Base-by-base conservation (phyloP, 768 basidiomycete genomes). In the Lactarius psammicola region DNA sequence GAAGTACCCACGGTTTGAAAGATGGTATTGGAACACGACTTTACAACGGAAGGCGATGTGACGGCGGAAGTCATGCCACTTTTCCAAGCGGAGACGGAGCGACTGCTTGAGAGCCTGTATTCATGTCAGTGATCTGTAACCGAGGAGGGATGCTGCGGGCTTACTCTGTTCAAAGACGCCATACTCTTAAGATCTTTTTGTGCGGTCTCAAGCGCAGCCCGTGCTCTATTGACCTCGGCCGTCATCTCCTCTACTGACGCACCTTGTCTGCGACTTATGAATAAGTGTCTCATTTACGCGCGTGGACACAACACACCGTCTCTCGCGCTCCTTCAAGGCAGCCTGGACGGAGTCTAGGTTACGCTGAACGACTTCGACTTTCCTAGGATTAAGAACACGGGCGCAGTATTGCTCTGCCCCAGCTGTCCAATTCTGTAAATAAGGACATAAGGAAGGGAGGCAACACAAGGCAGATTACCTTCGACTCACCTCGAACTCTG, bases 1-100 rank as follows among this genome's bases (percentile, higher is more conserved):
- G 69, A 84, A 90, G 79, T 94, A 95, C 8, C 91, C 93, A 71
- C 97, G 90, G 68, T 89, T 84, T 15, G 87, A 86, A 23, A 97
- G 85, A 74, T 95, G 87, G 71, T 82, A 87, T 23, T 85, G 82
- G 79, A 98, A 97, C 46, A 90, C 85, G 33, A 88, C 79, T 72
- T 92, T 87, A 85, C 91, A 90, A 18, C 92, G 86, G 33, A 94
- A 79, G n/a, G 94, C 90, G 68, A 95, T 95, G 71, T 93, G 89
- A 11, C 86, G 82, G 59, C 95, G 85, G 80, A 95, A 95, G 63
- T 91, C 87, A 62, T 90, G 84, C 95, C 96, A 98, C 71, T 85
- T 85, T 20, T 78, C 75, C 62, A 89, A 76, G 26, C 95, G 92
- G 17, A 79, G 72, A 26, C 82, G 75, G 44, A 95, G 80, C 0